Base-by-base conservation (phyloP, 768 basidiomycete genomes). In the Pisolithus orientalis region DNA sequence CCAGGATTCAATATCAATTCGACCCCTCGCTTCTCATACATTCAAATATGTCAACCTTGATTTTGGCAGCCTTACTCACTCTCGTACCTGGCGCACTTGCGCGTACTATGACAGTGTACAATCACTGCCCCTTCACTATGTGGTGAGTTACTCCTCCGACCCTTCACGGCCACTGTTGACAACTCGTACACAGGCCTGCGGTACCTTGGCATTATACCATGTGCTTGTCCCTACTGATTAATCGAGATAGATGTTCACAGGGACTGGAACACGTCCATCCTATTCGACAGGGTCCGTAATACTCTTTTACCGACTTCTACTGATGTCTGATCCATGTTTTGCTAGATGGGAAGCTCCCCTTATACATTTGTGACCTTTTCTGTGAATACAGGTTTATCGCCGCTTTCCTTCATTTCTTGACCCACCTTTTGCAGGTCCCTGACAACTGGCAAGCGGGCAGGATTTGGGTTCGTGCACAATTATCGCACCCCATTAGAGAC, bases 361-460 rank as follows among this genome's bases (percentile, higher is more conserved):
- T 49, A 56, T 25, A 49, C 54, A 27, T 46, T 52, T 2, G 54
- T 56, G 14, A 56, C 52, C 10, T 56, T 56, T 34, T 17, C 53
- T 29, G 54, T 56, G 28, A 29, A 31, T 34, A 34, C n/a, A n/a
- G 10, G 5, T 45, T 17, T 31, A 29, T 32, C 28, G 9, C 11
- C n/a, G 13, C 29, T 16, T 47, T 16, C 21, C n/a, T 16, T 21
- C 32, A 27, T 45, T 17, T 52, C 43, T 39, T 53, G n/a, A 10
- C 13, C 21, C 37, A 39, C 21, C 16, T 37, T 10, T 44, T 31
- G 25, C 40, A 56, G 54, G 80, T 84, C 37, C 81, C 80, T 6
- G 72, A 82, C 56, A 73, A 79, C 59, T 85, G 83, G 82, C 76
- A 68, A 45, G 70, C 81, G 10, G 83, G 81, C 27, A 73, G 82